These are phyloP conservation scores for Penicillium maclennaniae DNA, from an alignment of 495 filamentous ascomycete genomes.

Conservation along the genomic window DNA sequence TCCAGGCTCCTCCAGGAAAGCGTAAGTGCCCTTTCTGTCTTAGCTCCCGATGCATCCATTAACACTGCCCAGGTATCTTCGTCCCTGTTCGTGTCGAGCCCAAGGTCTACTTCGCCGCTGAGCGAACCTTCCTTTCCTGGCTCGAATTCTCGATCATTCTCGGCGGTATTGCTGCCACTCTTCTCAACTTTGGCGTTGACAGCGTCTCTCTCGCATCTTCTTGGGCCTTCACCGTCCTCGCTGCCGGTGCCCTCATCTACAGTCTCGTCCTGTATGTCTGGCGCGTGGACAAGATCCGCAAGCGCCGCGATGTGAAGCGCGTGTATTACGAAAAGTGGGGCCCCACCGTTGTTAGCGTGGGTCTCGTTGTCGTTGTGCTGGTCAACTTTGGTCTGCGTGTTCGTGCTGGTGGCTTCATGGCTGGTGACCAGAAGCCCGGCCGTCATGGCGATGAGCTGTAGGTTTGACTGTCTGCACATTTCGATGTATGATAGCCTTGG, in stretches of 20 bases:
- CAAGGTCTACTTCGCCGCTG: conserved; percentile 95
- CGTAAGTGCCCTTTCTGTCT: conserved; percentile 39
- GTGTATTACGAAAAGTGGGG: conserved; percentile 86
- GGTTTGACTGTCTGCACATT: neutral
- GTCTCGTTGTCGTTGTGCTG: conserved; percentile 66
- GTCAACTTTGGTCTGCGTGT: conserved; percentile 65
- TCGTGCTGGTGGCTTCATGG: conserved; percentile 33
- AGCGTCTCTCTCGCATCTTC: conserved; percentile 59
- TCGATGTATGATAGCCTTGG: neutral
- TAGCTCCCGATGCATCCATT: neutral
- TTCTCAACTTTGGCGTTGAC: conserved; percentile 80
- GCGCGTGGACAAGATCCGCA: conserved; percentile 77
- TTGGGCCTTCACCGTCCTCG: conserved; percentile 77
- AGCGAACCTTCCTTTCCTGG: conserved; percentile 95
- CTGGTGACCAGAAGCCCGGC: conserved; percentile 5
- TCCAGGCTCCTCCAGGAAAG: conserved; percentile 88
- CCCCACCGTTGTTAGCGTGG: conserved; percentile 71
- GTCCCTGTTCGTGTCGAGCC: conserved; percentile 95
- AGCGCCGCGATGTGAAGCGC: conserved; percentile 67
- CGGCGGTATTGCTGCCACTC: conserved; percentile 81
- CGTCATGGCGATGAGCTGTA: conserved; percentile 20
- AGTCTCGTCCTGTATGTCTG: conserved; percentile 79
- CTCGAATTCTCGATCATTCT: conserved; percentile 95
- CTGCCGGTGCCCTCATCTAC: conserved; percentile 70
- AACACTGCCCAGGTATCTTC: conserved; percentile 62